phyloP scores from a whole-genome alignment of 441 rosid species.

The Populus hybrid region DNA sequence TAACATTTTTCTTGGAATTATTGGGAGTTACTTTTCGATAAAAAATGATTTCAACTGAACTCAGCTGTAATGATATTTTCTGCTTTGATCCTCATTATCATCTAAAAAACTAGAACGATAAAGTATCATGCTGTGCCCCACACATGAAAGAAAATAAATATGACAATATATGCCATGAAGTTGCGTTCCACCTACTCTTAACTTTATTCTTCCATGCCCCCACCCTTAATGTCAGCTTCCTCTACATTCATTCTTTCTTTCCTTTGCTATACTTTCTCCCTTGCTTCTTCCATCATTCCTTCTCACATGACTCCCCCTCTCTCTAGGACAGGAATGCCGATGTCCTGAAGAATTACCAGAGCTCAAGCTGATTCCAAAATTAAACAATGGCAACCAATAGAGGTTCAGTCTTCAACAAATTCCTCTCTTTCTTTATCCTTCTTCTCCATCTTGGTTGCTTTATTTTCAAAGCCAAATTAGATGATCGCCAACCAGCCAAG shows the following conservation, averaged over 20 bases:
- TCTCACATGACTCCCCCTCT: slow-evolving; percentile 15
- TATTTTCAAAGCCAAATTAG: slow-evolving; percentile 26
- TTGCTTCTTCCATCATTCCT: slow-evolving; percentile 22
- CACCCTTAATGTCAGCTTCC: slow-evolving; percentile 30
- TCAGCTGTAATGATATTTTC: neutral
- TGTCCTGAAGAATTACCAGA: slow-evolving; percentile 15
- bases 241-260: slow-evolving; percentile 6
- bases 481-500: slow-evolving; percentile 31
- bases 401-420: slow-evolving; percentile 33
- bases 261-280: neutral
- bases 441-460: slow-evolving; percentile 68
- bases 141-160: neutral
- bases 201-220: slow-evolving; percentile 50
- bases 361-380: slow-evolving; percentile 10
- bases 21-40: slow-evolving; percentile 4
- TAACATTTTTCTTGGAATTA: no score
- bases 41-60: neutral
- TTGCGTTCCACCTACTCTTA: slow-evolving; percentile 58
- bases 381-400: slow-evolving; percentile 30
- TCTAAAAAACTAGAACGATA: neutral
- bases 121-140: neutral
- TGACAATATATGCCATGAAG: slow-evolving; percentile 21
- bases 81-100: neutral
- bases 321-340: slow-evolving; percentile 7
- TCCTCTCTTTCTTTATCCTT: slow-evolving; percentile 44